A percentile compares a stretch with the other conserved stretches of the same genome.
Evolutionary conservation across 2,329 filamentous ascomycete genomes (phyloP).

Genomic region (Pseudocercospora cruenta): DNA sequence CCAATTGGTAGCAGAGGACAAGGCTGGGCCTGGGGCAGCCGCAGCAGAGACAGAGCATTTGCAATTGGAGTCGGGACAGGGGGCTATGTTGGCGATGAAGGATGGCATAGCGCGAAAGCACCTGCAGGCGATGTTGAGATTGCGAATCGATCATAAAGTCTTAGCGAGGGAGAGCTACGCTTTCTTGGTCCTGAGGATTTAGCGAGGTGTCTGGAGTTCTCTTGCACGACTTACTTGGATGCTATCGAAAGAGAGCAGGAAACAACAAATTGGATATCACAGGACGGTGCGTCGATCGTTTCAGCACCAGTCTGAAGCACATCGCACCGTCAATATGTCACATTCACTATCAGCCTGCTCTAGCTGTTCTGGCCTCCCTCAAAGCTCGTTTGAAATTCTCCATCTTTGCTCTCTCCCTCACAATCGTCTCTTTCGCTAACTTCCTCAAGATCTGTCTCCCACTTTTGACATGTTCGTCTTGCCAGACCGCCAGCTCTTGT

Average conservation of each 20-base stretch:
- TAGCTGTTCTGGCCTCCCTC: conserved; percentile 51
- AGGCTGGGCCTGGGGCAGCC: conserved; percentile 87
- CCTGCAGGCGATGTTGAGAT: conserved; percentile 7
- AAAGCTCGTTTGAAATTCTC: conserved; percentile 81
- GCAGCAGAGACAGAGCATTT: conserved; percentile 72
- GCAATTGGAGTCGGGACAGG: conserved; percentile 69
- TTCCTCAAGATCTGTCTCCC: conserved; percentile 74
- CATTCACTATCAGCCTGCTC: neutral
- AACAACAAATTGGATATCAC: neutral
- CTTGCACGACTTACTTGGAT: neutral
- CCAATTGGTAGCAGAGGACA: conserved; percentile 72
- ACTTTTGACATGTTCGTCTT: conserved; percentile 80
- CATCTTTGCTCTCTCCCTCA: conserved; percentile 76
- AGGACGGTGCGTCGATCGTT: neutral
- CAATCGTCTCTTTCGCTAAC: conserved; percentile 76
- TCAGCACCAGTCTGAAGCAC: neutral
- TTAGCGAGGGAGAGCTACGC: neutral
- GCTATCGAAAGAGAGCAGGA: neutral
- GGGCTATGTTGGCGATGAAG: conserved; percentile 53
- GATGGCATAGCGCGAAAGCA: conserved; percentile 40
- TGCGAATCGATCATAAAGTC: neutral
- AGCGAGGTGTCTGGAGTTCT: neutral
- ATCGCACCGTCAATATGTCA: neutral
- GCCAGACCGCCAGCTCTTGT: conserved; percentile 88
- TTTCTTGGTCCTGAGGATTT: neutral